Conservation (phyloP, 441 rosid species). For the Francoa sonchifolia region DNA sequence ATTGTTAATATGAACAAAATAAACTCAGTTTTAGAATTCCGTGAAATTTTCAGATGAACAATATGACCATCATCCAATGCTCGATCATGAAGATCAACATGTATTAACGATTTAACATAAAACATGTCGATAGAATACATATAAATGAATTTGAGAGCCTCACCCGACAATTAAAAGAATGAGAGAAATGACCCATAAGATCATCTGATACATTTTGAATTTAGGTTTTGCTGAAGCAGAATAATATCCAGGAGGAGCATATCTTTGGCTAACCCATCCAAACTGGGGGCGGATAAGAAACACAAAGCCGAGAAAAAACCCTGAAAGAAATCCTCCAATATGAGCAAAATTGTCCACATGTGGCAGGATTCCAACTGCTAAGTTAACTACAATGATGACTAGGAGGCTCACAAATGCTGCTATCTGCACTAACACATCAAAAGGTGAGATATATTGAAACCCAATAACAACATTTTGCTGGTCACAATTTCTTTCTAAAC, state of each 20-base stretch:
- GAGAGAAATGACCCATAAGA: slow-evolving; percentile 48
- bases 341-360: slow-evolving; percentile 88
- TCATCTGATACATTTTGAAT: slow-evolving; percentile 63
- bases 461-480: too few relatives aligned
- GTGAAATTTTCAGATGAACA: too few relatives aligned
- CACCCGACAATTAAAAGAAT: slow-evolving; percentile 48
- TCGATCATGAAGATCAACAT: too few relatives aligned
- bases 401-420: slow-evolving; percentile 52
- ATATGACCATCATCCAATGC: too few relatives aligned
- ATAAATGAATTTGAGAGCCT: too few relatives aligned
- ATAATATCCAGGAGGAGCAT: slow-evolving; percentile 21
- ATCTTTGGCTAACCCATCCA: slow-evolving; percentile 54
- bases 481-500: too few relatives aligned
- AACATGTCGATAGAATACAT: too few relatives aligned
- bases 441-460: slow-evolving; percentile 13
- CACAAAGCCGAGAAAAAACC: slow-evolving; percentile 79
- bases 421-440: too few relatives aligned
- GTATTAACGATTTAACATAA: too few relatives aligned
- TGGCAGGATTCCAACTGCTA: slow-evolving; percentile 78
- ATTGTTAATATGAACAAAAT: too few relatives aligned
- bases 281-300: slow-evolving; percentile 70
- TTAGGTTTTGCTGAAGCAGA: slow-evolving; percentile 21
- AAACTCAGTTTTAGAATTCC: too few relatives aligned
- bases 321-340: slow-evolving; percentile 69
- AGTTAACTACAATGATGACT: slow-evolving; percentile 47